Conservation (phyloP, 192 early-diverging fungal genomes). For the Backusella parvicylindrica region DNA sequence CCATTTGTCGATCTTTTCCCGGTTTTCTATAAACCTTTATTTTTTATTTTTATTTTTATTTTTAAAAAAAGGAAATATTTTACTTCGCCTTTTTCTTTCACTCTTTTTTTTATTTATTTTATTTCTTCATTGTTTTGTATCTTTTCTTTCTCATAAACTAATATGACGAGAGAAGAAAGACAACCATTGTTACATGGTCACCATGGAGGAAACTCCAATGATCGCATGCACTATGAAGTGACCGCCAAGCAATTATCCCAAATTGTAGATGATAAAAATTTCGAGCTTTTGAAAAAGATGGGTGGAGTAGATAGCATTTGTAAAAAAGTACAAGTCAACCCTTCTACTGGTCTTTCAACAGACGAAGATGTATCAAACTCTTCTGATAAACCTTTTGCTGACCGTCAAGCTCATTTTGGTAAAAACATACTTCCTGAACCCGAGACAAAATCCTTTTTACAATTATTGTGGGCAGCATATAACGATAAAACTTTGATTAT, state of each 20-base stretch:
- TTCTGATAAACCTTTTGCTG: slow-evolving; percentile 35
- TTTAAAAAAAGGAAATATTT: not conserved
- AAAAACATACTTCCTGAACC: slow-evolving; percentile 52
- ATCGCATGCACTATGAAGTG: not conserved
- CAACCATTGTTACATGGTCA: not conserved
- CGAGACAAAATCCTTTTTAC: slow-evolving; percentile 48
- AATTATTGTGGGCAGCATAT: slow-evolving; percentile 58
- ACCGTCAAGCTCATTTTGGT: slow-evolving; percentile 39
- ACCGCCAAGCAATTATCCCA: slow-evolving; percentile 32
- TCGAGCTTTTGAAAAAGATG: slow-evolving; percentile 47
- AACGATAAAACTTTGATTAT: slow-evolving; percentile 65
- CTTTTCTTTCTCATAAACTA: not conserved
- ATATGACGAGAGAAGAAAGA: not conserved
- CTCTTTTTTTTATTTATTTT: not conserved
- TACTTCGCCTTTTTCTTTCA: not conserved
- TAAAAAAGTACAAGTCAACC: slow-evolving; percentile 58
- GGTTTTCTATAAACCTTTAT: not conserved
- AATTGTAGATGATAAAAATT: slow-evolving; percentile 67
- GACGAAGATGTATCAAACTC: slow-evolving; percentile 36
- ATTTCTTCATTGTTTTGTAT: not conserved
- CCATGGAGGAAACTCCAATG: not conserved
- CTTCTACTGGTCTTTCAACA: slow-evolving; percentile 50
- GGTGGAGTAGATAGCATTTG: slow-evolving; percentile 60
- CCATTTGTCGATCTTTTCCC: not conserved
- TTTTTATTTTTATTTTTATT: not conserved